Percentiles rank a stretch among this genome's conserved stretches.
Evolutionary conservation across 75 land plant genomes (phyloP).

Genomic region (Chamaecyparis obtusa): DNA sequence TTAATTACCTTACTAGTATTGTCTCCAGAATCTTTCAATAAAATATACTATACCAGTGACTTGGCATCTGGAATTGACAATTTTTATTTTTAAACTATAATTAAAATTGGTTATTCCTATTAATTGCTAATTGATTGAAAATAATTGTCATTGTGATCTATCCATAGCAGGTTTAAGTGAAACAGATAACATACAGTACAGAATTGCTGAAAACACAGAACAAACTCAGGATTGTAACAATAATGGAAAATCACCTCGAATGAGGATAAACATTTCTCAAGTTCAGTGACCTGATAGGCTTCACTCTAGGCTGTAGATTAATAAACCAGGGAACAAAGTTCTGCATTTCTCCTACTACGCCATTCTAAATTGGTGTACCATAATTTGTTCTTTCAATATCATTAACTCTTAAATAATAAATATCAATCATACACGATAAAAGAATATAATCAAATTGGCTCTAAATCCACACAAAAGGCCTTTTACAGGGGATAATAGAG

Average conservation of each 20-base stretch:
- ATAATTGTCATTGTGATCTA: not conserved
- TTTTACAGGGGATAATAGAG: not conserved
- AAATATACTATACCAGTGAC: not conserved
- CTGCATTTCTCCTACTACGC: not conserved
- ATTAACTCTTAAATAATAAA: not conserved
- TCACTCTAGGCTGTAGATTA: not conserved
- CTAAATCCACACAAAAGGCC: not conserved
- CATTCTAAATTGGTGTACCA: not conserved
- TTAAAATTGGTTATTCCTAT: not conserved
- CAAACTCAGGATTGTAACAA: not conserved
- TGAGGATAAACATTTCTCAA: not conserved
- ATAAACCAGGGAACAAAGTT: not conserved
- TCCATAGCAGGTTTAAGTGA: not conserved
- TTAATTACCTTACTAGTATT: not conserved
- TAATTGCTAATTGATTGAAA: not conserved
- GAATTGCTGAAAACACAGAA: not conserved
- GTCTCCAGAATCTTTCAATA: not conserved
- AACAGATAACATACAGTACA: not conserved
- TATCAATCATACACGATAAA: not conserved
- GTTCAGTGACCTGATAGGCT: not conserved
- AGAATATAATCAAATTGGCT: slow-evolving; percentile 1
- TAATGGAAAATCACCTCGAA: not conserved
- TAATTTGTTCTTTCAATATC: not conserved
- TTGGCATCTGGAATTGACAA: not conserved
- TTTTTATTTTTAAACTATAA: not conserved